These are phyloP conservation scores for Akanthomyces muscarius DNA, from an alignment of 2,329 filamentous ascomycete species.

Conservation along the genomic window DNA sequence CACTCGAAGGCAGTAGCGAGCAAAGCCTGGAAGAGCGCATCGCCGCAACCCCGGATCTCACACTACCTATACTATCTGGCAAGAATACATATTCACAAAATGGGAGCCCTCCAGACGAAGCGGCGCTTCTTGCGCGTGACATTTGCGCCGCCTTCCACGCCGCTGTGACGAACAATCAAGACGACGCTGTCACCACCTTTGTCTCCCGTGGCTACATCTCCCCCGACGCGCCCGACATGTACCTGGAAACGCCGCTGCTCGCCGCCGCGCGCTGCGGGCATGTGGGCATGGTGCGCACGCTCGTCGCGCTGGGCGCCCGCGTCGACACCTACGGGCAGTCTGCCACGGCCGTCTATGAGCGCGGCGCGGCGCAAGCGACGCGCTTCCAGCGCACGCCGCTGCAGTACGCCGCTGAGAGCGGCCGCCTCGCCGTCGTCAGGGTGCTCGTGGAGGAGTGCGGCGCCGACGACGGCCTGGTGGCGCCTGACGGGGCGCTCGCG, in stretches of 20 bases:
- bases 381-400: conserved; percentile 37
- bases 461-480: conserved; percentile 41
- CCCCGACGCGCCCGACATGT: conserved; percentile 31
- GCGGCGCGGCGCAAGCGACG: neutral
- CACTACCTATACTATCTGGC: neutral
- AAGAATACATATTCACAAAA: neutral
- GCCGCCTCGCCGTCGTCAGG: conserved; percentile 38
- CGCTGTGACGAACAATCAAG: conserved; percentile 26
- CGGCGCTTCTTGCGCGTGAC: conserved; percentile 20
- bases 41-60: neutral
- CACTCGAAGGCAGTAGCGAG: neutral
- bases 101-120: neutral
- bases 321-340: conserved; percentile 28
- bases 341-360: conserved; percentile 22
- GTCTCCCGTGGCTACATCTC: conserved; percentile 34
- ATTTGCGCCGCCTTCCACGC: conserved; percentile 31
- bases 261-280: conserved; percentile 31
- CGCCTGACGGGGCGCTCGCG: conserved; percentile 43
- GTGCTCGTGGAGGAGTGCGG: conserved; percentile 37
- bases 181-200: conserved; percentile 29
- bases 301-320: conserved; percentile 34
- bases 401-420: conserved; percentile 39
- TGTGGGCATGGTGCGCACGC: conserved; percentile 30
- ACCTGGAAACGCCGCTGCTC: conserved; percentile 34
- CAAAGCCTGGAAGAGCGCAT: neutral